A percentile compares a stretch with the other conserved stretches of the same genome.
These are phyloP conservation scores for Acrasis kona DNA, from an alignment of 78 protist genomes.

Conservation along the genomic window DNA sequence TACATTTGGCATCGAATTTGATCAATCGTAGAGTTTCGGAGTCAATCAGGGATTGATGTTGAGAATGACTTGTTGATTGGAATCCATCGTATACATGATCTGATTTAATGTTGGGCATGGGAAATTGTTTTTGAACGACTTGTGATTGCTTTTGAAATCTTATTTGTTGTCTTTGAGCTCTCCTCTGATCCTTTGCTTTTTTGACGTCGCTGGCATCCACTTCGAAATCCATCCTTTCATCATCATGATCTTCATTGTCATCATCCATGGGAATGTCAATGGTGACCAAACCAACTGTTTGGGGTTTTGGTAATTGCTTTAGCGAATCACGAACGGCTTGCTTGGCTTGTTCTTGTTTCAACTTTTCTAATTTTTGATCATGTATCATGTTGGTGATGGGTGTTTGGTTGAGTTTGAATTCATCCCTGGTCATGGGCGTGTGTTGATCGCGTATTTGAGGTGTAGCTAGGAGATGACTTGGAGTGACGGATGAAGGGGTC, in stretches of 20 bases:
- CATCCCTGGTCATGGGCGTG: neutral
- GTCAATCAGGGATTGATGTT: neutral
- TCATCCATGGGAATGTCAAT: too few relatives aligned
- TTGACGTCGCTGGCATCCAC: neutral
- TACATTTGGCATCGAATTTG: neutral
- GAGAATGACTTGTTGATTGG: neutral
- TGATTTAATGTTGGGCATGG: neutral
- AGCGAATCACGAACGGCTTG: neutral
- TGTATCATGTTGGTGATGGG: neutral
- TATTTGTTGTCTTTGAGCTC: neutral
- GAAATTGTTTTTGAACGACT: neutral
- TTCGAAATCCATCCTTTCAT: neutral
- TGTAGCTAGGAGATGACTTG: neutral
- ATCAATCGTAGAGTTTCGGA: neutral
- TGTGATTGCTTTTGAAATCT: neutral
- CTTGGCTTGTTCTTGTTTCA: neutral
- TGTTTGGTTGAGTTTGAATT: neutral
- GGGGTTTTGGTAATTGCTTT: neutral
- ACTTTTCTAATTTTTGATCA: neutral
- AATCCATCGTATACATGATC: neutral
- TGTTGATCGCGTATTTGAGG: neutral
- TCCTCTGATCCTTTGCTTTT: neutral
- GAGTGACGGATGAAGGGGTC: neutral
- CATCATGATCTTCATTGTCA: neutral
- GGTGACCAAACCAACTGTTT: neutral